Conservation (phyloP, 2,329 filamentous ascomycete species). For the Magnaporthiopsis poae region DNA sequence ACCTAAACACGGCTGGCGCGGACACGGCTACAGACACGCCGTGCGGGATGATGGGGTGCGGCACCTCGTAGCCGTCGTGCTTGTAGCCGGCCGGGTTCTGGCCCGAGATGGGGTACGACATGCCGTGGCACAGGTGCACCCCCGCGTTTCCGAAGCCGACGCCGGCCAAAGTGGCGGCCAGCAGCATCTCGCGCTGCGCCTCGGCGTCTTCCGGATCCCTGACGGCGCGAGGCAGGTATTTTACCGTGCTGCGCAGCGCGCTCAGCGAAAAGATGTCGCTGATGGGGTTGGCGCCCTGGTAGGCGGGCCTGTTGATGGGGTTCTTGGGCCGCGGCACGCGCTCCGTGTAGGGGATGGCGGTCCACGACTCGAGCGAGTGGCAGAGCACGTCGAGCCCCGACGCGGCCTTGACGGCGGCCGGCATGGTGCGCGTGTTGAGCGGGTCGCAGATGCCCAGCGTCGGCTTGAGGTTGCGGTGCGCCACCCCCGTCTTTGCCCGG, state of each 20-base stretch:
- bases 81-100: conserved; percentile 79
- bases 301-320: conserved; percentile 82
- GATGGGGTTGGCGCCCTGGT: conserved; percentile 95
- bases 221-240: conserved; percentile 83
- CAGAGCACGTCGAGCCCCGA: conserved; percentile 92
- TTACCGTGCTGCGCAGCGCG: conserved; percentile 71
- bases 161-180: conserved; percentile 86
- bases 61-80: conserved; percentile 75
- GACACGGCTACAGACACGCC: conserved; percentile 92
- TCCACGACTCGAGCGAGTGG: conserved; percentile 93
- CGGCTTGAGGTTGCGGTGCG: conserved; percentile 89
- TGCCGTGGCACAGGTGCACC: conserved; percentile 72
- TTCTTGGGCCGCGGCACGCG: conserved; percentile 75
- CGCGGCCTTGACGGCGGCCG: conserved; percentile 79
- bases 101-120: conserved; percentile 95
- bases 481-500: conserved; percentile 88
- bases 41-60: conserved; percentile 77
- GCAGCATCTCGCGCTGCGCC: conserved; percentile 89
- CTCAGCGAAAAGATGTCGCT: conserved; percentile 92
- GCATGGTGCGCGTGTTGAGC: conserved; percentile 92
- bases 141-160: conserved; percentile 97
- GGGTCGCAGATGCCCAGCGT: conserved; percentile 79
- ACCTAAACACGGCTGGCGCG: conserved; percentile 85
- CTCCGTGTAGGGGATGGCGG: conserved; percentile 87
- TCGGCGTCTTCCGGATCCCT: conserved; percentile 82